A percentile compares a stretch with the other conserved stretches of the same genome.
Evolutionary conservation across 2,329 filamentous ascomycete genomes (phyloP).

Genomic region (Whalleya microplaca): DNA sequence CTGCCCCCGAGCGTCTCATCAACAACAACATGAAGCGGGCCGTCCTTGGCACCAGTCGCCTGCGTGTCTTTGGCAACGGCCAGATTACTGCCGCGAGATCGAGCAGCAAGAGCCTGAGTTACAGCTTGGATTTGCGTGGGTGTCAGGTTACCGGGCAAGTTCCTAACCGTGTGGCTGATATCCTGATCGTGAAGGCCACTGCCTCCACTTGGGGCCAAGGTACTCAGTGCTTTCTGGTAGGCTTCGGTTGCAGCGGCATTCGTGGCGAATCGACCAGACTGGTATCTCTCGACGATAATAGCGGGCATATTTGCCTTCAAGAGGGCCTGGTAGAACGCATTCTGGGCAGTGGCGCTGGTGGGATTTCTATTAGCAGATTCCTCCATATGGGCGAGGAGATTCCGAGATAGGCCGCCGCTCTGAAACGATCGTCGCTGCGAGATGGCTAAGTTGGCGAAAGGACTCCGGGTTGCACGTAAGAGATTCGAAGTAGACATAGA

Average conservation of each 20-base stretch:
- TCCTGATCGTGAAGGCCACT: slow-evolving; percentile 34
- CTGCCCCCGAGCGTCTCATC: slow-evolving; percentile 81
- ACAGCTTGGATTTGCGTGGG: slow-evolving; percentile 74
- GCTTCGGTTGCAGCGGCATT: slow-evolving; percentile 78
- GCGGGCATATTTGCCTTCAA: slow-evolving; percentile 91
- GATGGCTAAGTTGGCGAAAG: slow-evolving; percentile 16
- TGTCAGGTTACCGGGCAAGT: slow-evolving; percentile 49
- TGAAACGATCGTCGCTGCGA: slow-evolving; percentile 45
- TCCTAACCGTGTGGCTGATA: slow-evolving; percentile 35
- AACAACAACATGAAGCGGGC: slow-evolving; percentile 93
- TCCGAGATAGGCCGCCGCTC: slow-evolving; percentile 57
- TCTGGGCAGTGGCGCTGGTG: slow-evolving; percentile 82
- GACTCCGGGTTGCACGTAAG: slow-evolving; percentile 23
- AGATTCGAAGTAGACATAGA: slow-evolving; percentile 26
- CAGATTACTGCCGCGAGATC: slow-evolving; percentile 68
- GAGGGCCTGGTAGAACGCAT: slow-evolving; percentile 90
- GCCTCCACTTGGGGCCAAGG: slow-evolving; percentile 39
- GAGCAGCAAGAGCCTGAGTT: slow-evolving; percentile 79
- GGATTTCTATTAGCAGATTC: slow-evolving; percentile 93
- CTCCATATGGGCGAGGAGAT: slow-evolving; percentile 81
- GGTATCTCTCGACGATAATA: slow-evolving; percentile 88
- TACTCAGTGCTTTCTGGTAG: slow-evolving; percentile 73
- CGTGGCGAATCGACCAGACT: slow-evolving; percentile 81
- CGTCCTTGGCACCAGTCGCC: slow-evolving; percentile 71
- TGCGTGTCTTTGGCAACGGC: slow-evolving; percentile 56